phyloP scores from a whole-genome alignment of 306 rosid genomes.

The Leucaena leucocephala region DNA sequence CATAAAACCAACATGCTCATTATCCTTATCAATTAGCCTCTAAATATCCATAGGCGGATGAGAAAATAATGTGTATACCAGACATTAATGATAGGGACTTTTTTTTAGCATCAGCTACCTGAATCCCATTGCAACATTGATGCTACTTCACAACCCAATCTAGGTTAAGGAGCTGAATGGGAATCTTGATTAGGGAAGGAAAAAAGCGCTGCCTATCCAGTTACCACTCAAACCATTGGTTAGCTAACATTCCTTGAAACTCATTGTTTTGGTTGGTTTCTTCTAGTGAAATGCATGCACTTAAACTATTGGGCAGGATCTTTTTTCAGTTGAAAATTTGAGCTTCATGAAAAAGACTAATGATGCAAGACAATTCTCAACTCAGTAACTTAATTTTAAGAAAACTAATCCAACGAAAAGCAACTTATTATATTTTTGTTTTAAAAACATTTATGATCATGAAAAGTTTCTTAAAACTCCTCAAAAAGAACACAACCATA shows the following conservation, averaged over 20 bases:
- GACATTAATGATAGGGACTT: background rate
- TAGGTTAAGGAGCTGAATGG: background rate
- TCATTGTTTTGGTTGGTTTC: background rate
- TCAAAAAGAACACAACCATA: background rate
- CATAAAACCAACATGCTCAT: background rate
- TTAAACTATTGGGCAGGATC: background rate
- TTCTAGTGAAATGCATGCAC: background rate
- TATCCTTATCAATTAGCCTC: background rate
- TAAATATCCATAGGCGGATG: background rate
- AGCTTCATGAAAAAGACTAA: background rate
- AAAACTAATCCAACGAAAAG: background rate
- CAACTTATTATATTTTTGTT: background rate
- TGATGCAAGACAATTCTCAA: background rate
- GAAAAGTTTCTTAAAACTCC: slow-evolving; percentile 2
- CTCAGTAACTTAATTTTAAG: background rate
- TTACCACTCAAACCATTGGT: background rate
- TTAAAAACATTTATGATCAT: background rate
- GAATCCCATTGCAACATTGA: background rate
- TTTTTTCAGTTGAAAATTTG: background rate
- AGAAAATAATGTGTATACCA: background rate
- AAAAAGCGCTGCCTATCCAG: background rate
- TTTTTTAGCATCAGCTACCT: background rate
- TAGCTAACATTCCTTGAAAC: background rate
- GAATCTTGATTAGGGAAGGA: background rate
- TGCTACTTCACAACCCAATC: background rate